Percentiles rank a stretch among this genome's conserved stretches.
phyloP scores from a whole-genome alignment of 2,329 filamentous ascomycete genomes.

The Raffaelea ambrosiae region DNA sequence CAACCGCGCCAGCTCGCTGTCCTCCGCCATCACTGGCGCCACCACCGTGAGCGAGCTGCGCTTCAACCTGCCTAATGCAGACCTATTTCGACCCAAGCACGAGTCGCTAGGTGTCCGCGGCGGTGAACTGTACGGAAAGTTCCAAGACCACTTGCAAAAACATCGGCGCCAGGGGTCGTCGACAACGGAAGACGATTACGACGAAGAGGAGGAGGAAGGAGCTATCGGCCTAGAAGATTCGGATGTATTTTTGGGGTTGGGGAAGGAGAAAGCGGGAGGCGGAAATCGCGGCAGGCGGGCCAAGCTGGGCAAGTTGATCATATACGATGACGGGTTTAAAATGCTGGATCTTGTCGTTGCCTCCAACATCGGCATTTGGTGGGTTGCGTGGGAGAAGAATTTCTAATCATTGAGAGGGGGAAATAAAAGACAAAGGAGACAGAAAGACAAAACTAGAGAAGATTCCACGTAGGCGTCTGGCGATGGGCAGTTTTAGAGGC shows the following conservation, averaged over 20 bases:
- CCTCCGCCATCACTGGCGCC: constrained; percentile 23
- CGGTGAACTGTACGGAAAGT: constrained; percentile 21
- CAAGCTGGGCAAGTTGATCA: constrained; percentile 87
- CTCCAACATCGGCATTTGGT: constrained; percentile 89
- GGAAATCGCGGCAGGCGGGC: constrained; percentile 78
- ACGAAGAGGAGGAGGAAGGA: constrained; percentile 29
- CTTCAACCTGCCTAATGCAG: constrained; percentile 70
- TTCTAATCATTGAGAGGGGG: constrained; percentile 14
- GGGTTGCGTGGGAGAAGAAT: constrained; percentile 69
- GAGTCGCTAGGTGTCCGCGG: background rate
- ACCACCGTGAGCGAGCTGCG: constrained; percentile 70
- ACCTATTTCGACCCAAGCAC: constrained; percentile 27
- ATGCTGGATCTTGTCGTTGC: constrained; percentile 93
- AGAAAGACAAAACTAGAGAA: background rate
- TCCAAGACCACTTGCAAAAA: constrained; percentile 32
- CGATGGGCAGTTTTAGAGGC: no score
- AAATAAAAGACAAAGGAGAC: background rate
- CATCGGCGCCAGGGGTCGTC: constrained; percentile 5
- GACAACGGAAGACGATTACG: constrained; percentile 19
- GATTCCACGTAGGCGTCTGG: no score
- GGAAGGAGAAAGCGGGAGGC: constrained; percentile 76
- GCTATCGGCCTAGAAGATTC: constrained; percentile 23
- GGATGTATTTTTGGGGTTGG: no score
- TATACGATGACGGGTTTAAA: constrained; percentile 83
- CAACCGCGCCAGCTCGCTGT: constrained; percentile 16